Evolutionary conservation across 208 protist species (phyloP), one percentile per base, ranked within the genome.

Genomic region (Crithidia fasciculata): DNA sequence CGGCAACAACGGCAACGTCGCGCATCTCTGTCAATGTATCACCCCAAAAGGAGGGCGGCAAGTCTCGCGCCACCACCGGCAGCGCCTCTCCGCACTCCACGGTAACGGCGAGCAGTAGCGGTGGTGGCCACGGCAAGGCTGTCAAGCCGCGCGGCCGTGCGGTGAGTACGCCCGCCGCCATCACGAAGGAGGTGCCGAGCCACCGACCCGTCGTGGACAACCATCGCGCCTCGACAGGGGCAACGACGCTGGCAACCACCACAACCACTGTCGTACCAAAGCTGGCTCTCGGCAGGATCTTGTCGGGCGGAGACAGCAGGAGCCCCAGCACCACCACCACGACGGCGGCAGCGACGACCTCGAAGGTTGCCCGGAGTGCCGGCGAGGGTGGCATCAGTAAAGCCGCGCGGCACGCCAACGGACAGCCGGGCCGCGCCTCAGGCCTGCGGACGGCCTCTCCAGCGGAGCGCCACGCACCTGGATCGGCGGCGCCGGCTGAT

Each of bases 11-110:
- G 40, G 40, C 37, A 4, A n/a, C 53, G n/a, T 69, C 64, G 36
- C 64, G 40, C 4, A 4, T 16, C 37, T 59, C 52, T 12, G 4
- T 37, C 3, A 12, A 47, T 2, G 64, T 28, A 0, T 59, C 52
- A 0, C 37, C 64, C 3, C 39, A n/a, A 28, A 69, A 69, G 40
- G 40, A 58, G 8, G 6, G 18, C n/a, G 52, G 16, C 40, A 69
- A 58, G 40, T 40, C 49, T 2, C 64, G 64, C 61, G 43, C 45
- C 49, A 68, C 47, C 53, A 39, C 64, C 40, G 64, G 64, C 64
- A 69, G 49, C 40, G 39, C 53, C 4, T 47, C 53, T 1, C 52
- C 4, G 52, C 49, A 50, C 37, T 69, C 64, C 5, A 50, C 64
- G 0, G 28, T 28, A 28, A 8, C 19, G 2, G 45, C 16, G 44